Evolutionary conservation across 495 filamentous ascomycete genomes (phyloP).

Genomic region (Polyplosphaeria fusca): DNA sequence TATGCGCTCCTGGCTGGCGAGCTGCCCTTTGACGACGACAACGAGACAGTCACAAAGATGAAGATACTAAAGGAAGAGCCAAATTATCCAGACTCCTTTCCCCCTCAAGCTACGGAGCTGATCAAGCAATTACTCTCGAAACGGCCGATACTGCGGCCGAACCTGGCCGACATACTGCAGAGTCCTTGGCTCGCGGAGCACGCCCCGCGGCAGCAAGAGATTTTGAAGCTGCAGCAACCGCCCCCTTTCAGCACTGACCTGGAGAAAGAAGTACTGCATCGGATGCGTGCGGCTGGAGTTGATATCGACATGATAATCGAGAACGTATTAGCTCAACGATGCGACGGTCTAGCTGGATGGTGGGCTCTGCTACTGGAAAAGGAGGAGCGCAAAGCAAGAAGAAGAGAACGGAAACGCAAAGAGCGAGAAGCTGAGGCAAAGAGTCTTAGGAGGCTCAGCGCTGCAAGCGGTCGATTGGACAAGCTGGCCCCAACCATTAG

Average conservation of each 20-base stretch:
- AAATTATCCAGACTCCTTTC: slow-evolving; percentile 74
- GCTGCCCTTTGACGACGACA: slow-evolving; percentile 94
- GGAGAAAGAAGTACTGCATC: slow-evolving; percentile 85
- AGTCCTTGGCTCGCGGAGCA: slow-evolving; percentile 88
- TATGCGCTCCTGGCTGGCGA: slow-evolving; percentile 91
- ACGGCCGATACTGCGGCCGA: slow-evolving; percentile 77
- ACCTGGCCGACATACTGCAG: slow-evolving; percentile 79
- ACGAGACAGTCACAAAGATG: slow-evolving; percentile 70
- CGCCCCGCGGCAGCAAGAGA: slow-evolving; percentile 84
- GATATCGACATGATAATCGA: slow-evolving; percentile 94
- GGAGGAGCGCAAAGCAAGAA: slow-evolving; percentile 82
- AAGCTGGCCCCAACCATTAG: slow-evolving; percentile 67
- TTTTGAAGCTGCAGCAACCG: slow-evolving; percentile 78
- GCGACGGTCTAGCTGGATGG: slow-evolving; percentile 90
- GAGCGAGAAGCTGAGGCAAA: slow-evolving; percentile 80
- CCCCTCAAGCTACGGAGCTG: slow-evolving; percentile 71
- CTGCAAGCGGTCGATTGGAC: slow-evolving; percentile 79
- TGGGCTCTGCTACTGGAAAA: slow-evolving; percentile 95
- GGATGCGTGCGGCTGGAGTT: slow-evolving; percentile 93
- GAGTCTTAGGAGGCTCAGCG: slow-evolving; percentile 75
- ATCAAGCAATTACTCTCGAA: slow-evolving; percentile 80
- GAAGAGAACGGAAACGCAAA: slow-evolving; percentile 78
- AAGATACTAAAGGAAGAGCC: slow-evolving; percentile 84
- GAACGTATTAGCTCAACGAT: slow-evolving; percentile 83
- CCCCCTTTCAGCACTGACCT: slow-evolving; percentile 82